Base-by-base conservation (phyloP, 495 filamentous ascomycete species). In the Parachaetomium inaequale region DNA sequence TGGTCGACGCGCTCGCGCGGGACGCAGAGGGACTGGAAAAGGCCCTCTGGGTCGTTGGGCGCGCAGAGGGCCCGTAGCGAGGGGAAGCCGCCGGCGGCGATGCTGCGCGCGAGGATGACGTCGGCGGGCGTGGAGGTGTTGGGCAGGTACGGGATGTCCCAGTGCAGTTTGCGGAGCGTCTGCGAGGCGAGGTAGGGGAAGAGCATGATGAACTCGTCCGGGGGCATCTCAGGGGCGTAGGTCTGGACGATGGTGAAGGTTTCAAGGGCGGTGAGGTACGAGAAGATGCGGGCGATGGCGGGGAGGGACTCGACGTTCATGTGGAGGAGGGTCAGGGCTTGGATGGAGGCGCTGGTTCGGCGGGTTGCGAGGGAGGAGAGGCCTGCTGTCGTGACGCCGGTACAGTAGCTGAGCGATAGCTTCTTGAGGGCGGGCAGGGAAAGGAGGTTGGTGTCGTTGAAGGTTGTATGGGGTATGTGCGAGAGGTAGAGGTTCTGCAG, bases 401-500 rank as follows among this genome's bases (percentile, higher is more conserved):
- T 82, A 12, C 96, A 84, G 63, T 87, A 84, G 57, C 90, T 85
- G 31, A 97, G 79, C 7, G 90, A 84, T 14, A 97, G 81, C 7
- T 85, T 91, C 50, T 87, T 80, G 28, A 97, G 75, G 3, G 84
- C 69, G 0, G 92, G 93, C 2, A 97, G 78, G 15, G 83, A 82
- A 49, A 89, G 75, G 52, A 95, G 73, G 55, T 85, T 85, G 56
- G 61, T 63, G 68, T 95, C 86, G 58, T 86, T 86, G 74, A 95
- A 96, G 29, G 88, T 84, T 28, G 85, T 81, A 34, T 82, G 79
- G 23, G 88, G 84, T 28, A 96, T 86, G 53, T 82, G 83, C 10
- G 91, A 90, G 51, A 97, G 76, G 66, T 88, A 84, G 19, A 97
- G 82, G 66, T 91, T 81, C 61, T 85, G 80, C 29, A 97, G 78